These are phyloP conservation scores for Suhomyces taliae DNA, from an alignment of 1,139 yeast genomes.

Conservation along the genomic window DNA sequence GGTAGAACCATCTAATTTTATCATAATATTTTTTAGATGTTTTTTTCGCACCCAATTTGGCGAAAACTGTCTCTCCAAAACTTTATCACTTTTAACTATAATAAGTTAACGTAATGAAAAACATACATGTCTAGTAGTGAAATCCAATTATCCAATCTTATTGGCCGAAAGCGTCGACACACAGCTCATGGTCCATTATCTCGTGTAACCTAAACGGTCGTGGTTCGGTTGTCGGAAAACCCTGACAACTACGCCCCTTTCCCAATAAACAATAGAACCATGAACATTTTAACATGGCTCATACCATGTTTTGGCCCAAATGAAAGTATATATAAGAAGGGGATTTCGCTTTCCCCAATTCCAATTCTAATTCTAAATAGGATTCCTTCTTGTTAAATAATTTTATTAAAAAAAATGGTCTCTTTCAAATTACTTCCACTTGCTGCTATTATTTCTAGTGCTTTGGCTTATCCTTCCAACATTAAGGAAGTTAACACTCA, in stretches of 20 bases:
- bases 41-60: too few species aligned
- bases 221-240: background rate
- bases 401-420: background rate
- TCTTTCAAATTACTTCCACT: slow-evolving; percentile 2
- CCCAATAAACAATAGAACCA: background rate
- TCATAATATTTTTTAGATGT: too few species aligned
- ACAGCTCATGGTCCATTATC: background rate
- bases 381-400: too few species aligned
- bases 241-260: background rate
- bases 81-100: too few species aligned
- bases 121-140: too few species aligned
- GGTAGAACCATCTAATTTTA: too few species aligned
- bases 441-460: slow-evolving; percentile 4
- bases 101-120: too few species aligned
- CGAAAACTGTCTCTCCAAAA: too few species aligned
- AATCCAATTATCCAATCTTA: too few species aligned
- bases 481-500: slow-evolving; percentile 13
- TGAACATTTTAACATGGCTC: background rate
- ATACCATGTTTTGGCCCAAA: background rate
- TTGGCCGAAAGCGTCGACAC: too few species aligned
- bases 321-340: background rate
- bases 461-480: slow-evolving; percentile 12
- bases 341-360: background rate
- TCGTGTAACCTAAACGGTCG: background rate
- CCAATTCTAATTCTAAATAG: too few species aligned